These are phyloP conservation scores for Ogataea corticis DNA, from an alignment of 805 yeast genomes.

Conservation along the genomic window DNA sequence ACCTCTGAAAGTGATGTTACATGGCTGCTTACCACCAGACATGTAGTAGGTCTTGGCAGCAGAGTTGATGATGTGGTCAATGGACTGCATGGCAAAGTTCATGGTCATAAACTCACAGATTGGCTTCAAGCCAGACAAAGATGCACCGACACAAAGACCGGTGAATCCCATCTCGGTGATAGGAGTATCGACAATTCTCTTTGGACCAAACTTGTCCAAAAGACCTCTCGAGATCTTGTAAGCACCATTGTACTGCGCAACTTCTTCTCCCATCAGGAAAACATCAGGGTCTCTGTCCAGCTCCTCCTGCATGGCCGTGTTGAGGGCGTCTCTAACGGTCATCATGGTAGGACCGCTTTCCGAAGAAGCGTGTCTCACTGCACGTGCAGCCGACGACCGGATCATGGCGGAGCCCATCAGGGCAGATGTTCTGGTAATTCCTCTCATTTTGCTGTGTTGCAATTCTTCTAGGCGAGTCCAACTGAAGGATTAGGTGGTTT, in stretches of 20 bases:
- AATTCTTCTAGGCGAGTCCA: neutral
- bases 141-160: constrained; percentile 92
- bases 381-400: constrained; percentile 26
- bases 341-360: constrained; percentile 57
- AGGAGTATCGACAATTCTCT: constrained; percentile 93
- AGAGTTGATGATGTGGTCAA: constrained; percentile 96
- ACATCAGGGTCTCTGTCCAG: constrained; percentile 93
- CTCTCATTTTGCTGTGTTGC: constrained; percentile 2
- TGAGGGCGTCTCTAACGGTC: constrained; percentile 97
- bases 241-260: constrained; percentile 99
- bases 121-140: constrained; percentile 95
- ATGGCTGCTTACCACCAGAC: constrained; percentile 99
- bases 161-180: constrained; percentile 99
- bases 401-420: constrained; percentile 20
- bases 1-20: constrained; percentile 97
- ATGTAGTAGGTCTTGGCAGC: constrained; percentile 98
- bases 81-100: constrained; percentile 99
- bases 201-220: constrained; percentile 91
- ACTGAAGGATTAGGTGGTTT: too few relatives aligned
- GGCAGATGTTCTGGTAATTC: constrained; percentile 10
- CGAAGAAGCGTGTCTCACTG: constrained; percentile 44
- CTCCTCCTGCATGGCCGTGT: constrained; percentile 95
- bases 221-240: constrained; percentile 96
- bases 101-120: constrained; percentile 98
- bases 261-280: constrained; percentile 98